Base-by-base conservation (phyloP, 2,329 filamentous ascomycete genomes). In the Endoconidiophora laricicola region DNA sequence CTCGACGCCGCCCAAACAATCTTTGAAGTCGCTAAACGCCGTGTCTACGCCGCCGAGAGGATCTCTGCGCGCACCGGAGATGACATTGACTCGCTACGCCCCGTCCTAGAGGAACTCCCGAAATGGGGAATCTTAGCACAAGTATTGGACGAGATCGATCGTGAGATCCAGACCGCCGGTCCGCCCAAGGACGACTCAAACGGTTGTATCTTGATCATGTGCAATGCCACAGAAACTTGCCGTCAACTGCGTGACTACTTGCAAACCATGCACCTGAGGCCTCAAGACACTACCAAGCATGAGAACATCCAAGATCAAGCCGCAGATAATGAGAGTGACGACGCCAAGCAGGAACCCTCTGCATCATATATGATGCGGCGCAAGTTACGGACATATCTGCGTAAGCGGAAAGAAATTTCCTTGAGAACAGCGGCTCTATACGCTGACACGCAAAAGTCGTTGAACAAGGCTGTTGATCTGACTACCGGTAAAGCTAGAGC, bases 201-300 rank as follows among this genome's bases (percentile, higher is more conserved):
- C 60, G 84, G 85, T n/a, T 86, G 85, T 2, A 86, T 94, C 46
- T 68, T 98, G 33, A 86, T 98, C 61, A 96, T 98, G 91, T 96
- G 90, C 60, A 81, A 82, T 23, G 90, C 94, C 58, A 79, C 84
- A 51, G 78, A 80, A 50, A 94, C 86, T 6, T 94, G 86, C 60
- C 76, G 83, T 12, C 91, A 98, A 58, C 69, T 98, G 40, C 79
- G 86, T 55, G 90, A 96, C 61, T 96, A 90, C 61, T 68, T 98
- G 18, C 83, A 94, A 61, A 87, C 79, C 5, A 95, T 94, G 86
- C 78, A 93, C 60, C 73, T 88, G 24, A 78, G 75, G 49, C 72
- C 78, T 48, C 72, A 62, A 58, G 61, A 59, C 42, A 3, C 29
- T 33, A 69, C 73, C 47, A 64, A 66, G 38, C 46, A 49, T 14